phyloP scores from a whole-genome alignment of 345 rosid genomes.

The Hibiscus mutabilis region DNA sequence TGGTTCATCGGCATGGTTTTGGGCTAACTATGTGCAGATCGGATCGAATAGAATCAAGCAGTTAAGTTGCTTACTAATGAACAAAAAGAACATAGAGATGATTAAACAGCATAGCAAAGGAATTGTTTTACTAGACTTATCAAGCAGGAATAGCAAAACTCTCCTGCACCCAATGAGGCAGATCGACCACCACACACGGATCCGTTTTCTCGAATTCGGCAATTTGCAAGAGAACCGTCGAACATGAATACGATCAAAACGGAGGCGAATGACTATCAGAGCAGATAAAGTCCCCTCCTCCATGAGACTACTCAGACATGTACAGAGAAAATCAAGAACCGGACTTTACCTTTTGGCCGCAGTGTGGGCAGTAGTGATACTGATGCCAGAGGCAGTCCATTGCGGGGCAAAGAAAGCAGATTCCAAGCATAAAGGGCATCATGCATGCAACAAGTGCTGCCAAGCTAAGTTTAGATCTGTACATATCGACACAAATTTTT shows the following conservation, averaged over 20 bases:
- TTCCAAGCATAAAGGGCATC: conserved; percentile 86
- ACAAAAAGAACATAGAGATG: neutral
- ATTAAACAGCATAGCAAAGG: neutral
- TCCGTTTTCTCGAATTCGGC: conserved; percentile 82
- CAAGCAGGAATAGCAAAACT: conserved; percentile 83
- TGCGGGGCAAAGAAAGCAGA: conserved; percentile 86
- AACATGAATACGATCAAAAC: neutral
- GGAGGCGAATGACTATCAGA: neutral
- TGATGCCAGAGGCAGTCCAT: conserved; percentile 99
- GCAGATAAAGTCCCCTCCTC: neutral
- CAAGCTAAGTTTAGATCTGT: conserved; percentile 82
- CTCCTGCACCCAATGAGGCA: conserved; percentile 64
- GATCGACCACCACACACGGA: conserved; percentile 76
- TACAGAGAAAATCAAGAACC: neutral
- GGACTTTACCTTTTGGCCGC: conserved; percentile 53
- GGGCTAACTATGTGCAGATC: too few species aligned
- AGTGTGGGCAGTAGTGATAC: conserved; percentile 82
- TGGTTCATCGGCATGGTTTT: too few species aligned
- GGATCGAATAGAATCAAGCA: too few species aligned
- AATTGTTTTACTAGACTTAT: conserved; percentile 1
- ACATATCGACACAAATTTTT: too few species aligned
- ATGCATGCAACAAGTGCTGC: conserved; percentile 93
- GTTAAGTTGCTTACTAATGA: too few species aligned
- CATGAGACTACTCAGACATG: too few species aligned
- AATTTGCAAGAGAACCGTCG: conserved; percentile 40